These are phyloP conservation scores for Nemania diffusa DNA, from an alignment of 2,329 filamentous ascomycete genomes.

Conservation along the genomic window DNA sequence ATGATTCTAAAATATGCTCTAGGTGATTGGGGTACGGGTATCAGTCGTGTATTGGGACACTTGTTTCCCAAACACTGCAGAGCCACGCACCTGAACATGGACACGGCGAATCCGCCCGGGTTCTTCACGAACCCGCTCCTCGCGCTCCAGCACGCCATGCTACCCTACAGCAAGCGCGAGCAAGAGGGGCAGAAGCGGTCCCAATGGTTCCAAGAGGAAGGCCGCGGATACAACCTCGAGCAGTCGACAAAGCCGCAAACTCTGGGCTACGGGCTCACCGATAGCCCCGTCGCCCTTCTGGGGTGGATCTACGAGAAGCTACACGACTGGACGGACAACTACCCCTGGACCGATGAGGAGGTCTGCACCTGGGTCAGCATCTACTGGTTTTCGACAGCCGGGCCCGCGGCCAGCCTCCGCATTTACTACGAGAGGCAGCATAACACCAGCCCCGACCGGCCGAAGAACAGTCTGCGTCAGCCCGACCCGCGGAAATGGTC, in stretches of 20 bases:
- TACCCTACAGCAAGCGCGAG: conserved; percentile 64
- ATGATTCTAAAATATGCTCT: conserved; percentile 22
- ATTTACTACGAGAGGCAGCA: conserved; percentile 78
- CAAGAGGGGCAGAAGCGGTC: conserved; percentile 62
- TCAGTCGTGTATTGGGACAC: conserved; percentile 70
- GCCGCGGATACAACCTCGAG: conserved; percentile 66
- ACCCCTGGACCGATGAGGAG: conserved; percentile 80
- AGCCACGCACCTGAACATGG: conserved; percentile 71
- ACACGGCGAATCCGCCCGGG: conserved; percentile 59
- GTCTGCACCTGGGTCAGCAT: conserved; percentile 79
- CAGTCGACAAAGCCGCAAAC: conserved; percentile 79
- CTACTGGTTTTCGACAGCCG: conserved; percentile 76
- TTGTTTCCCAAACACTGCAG: conserved; percentile 67
- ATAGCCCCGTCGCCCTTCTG: conserved; percentile 75
- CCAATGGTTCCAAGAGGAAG: conserved; percentile 67
- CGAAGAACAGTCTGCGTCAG: conserved; percentile 34
- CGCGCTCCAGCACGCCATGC: conserved; percentile 65
- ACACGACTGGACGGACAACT: conserved; percentile 78
- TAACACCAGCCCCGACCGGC: conserved; percentile 40
- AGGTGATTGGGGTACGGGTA: conserved; percentile 76
- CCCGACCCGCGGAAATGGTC: conserved; percentile 44
- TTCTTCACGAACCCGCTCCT: conserved; percentile 65
- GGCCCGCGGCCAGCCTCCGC: conserved; percentile 70
- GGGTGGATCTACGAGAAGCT: conserved; percentile 87
- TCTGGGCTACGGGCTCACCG: conserved; percentile 73